Evolutionary conservation across 352 stramenopile species (phyloP).

Genomic region (Globisporangium spinosum): DNA sequence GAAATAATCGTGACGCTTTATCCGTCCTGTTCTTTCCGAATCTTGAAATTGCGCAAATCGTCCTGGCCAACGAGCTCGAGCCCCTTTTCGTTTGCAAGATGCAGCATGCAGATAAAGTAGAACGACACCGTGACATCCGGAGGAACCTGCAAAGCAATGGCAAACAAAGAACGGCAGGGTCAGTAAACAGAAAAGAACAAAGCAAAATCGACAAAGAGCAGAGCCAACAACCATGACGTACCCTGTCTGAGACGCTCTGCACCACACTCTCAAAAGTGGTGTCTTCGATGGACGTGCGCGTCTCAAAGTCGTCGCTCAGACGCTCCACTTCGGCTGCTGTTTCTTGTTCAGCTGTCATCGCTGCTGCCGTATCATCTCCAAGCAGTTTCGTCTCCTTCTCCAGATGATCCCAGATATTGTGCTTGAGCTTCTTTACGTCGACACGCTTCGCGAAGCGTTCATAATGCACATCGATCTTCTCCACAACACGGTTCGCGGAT

Average conservation of each 20-base stretch:
- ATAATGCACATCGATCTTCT: constrained; percentile 94
- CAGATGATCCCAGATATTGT: constrained; percentile 91
- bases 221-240: constrained; percentile 25
- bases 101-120: constrained; percentile 99
- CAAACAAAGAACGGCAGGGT: constrained; percentile 14
- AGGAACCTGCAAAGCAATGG: constrained; percentile 60
- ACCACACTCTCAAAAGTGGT: constrained; percentile 91
- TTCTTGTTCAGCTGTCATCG: background rate
- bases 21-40: constrained; percentile 37
- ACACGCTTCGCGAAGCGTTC: constrained; percentile 95
- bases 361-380: constrained; percentile 6
- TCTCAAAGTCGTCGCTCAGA: constrained; percentile 18
- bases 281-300: constrained; percentile 12
- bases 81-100: constrained; percentile 98
- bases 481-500: constrained; percentile 88
- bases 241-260: constrained; percentile 80
- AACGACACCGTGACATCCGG: constrained; percentile 95
- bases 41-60: constrained; percentile 74
- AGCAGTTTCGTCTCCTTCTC: constrained; percentile 41
- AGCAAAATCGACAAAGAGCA: background rate
- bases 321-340: constrained; percentile 13
- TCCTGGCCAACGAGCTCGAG: constrained; percentile 83
- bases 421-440: constrained; percentile 96
- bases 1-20: background rate
- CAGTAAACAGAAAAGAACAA: background rate